Percentiles rank a stretch among this genome's conserved stretches.
These are phyloP conservation scores for Leishmania martiniquensis DNA, from an alignment of 208 protist species.

Conservation along the genomic window DNA sequence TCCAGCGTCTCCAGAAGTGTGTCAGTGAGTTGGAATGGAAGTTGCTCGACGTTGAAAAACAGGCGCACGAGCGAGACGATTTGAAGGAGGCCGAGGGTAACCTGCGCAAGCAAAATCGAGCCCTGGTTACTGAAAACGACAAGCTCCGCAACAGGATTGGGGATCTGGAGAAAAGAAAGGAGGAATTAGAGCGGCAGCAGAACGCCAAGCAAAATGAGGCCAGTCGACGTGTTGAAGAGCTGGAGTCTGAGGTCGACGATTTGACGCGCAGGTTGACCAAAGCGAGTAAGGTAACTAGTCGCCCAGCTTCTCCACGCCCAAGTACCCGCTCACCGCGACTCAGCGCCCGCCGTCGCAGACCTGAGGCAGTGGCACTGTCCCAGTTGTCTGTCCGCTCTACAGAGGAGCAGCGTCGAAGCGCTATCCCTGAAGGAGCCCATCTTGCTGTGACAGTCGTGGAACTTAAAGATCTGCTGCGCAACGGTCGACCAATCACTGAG, in stretches of 20 bases:
- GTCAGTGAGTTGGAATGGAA: constrained; percentile 46
- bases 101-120: constrained; percentile 34
- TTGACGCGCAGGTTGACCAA: constrained; percentile 19
- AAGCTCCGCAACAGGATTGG: constrained; percentile 35
- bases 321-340: constrained; percentile 20
- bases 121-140: constrained; percentile 40
- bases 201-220: constrained; percentile 23
- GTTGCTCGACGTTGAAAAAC: constrained; percentile 36
- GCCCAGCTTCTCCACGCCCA: constrained; percentile 5
- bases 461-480: constrained; percentile 61
- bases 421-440: constrained; percentile 78
- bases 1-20: constrained; percentile 34
- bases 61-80: constrained; percentile 24
- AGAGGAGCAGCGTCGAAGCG: constrained; percentile 63
- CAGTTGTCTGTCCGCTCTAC: constrained; percentile 48
- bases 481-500: constrained; percentile 68
- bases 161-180: constrained; percentile 35
- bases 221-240: constrained; percentile 18
- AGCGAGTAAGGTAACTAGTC: constrained; percentile 13
- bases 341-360: constrained; percentile 27
- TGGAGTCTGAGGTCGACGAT: constrained; percentile 25
- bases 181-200: constrained; percentile 37
- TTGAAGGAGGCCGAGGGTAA: constrained; percentile 36
- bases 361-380: constrained; percentile 34
- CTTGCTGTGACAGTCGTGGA: constrained; percentile 82